These are phyloP conservation scores for Aphanomyces euteiches DNA, from an alignment of 352 stramenopile species.

Conservation along the genomic window DNA sequence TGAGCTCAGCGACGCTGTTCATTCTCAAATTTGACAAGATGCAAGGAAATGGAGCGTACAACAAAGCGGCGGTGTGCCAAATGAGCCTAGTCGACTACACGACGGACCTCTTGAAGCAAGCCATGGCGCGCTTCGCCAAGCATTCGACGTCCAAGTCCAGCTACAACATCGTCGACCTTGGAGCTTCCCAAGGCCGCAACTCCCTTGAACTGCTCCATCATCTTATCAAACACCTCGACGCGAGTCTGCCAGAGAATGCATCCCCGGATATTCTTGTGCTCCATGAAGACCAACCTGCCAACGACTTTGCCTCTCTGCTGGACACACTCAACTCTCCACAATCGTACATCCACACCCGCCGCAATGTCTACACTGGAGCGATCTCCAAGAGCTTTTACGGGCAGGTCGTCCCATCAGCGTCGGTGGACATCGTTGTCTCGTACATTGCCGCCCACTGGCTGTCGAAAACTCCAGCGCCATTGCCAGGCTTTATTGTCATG, in stretches of 20 bases:
- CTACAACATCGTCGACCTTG: neutral
- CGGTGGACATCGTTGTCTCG: conserved; percentile 1
- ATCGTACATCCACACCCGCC: conserved; percentile 1
- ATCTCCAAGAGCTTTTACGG: neutral
- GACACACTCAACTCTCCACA: neutral
- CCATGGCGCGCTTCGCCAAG: neutral
- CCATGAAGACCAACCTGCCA: neutral
- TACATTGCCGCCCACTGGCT: conserved; percentile 18
- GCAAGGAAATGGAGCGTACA: conserved; percentile 24
- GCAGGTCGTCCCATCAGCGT: conserved; percentile 5
- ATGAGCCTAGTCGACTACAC: conserved; percentile 15
- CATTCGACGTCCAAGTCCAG: no score
- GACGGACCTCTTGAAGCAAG: neutral
- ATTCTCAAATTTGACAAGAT: neutral
- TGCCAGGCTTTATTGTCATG: neutral
- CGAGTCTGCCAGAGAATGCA: neutral
- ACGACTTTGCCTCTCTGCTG: neutral
- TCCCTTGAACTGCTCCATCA: neutral
- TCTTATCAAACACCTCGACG: neutral
- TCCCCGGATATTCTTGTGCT: neutral
- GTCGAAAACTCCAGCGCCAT: neutral
- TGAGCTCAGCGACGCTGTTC: no score
- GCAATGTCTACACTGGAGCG: neutral
- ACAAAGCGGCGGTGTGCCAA: conserved; percentile 1
- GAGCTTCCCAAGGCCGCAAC: neutral